Evolutionary conservation across 352 stramenopile species (phyloP).

Genomic region (Phytophthora vignae): DNA sequence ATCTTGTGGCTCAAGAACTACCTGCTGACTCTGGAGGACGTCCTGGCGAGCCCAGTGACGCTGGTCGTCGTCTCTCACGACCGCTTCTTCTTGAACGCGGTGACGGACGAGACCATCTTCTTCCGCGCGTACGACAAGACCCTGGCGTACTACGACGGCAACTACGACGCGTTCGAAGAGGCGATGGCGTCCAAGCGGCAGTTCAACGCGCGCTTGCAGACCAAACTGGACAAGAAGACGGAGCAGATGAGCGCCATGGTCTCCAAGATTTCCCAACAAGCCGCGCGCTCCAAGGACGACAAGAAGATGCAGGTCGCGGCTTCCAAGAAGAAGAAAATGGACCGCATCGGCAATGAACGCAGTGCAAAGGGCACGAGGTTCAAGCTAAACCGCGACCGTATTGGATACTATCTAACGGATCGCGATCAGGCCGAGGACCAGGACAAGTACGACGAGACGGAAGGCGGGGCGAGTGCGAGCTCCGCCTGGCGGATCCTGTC

Average conservation of each 20-base stretch:
- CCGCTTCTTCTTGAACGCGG: slow-evolving; percentile 94
- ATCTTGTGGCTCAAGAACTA: slow-evolving; percentile 88
- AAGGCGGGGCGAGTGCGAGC: slow-evolving; percentile 30
- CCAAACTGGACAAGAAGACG: slow-evolving; percentile 61
- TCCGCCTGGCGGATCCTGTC: slow-evolving; percentile 56
- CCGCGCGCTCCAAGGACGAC: slow-evolving; percentile 53
- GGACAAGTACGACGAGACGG: slow-evolving; percentile 51
- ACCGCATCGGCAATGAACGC: slow-evolving; percentile 57
- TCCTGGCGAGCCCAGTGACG: slow-evolving; percentile 74
- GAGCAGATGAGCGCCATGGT: slow-evolving; percentile 68
- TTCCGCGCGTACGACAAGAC: slow-evolving; percentile 67
- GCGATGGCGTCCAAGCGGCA: slow-evolving; percentile 57
- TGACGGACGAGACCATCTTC: slow-evolving; percentile 68
- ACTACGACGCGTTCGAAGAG: slow-evolving; percentile 66
- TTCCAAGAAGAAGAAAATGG: slow-evolving; percentile 78
- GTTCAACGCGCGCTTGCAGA: slow-evolving; percentile 57
- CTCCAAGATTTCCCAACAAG: slow-evolving; percentile 51
- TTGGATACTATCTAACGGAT: slow-evolving; percentile 47
- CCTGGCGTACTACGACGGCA: slow-evolving; percentile 67
- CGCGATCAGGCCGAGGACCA: slow-evolving; percentile 51
- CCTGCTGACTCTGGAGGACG: slow-evolving; percentile 60
- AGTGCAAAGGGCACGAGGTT: slow-evolving; percentile 70
- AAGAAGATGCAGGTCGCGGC: slow-evolving; percentile 73
- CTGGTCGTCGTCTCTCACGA: slow-evolving; percentile 94
- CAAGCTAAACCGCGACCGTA: slow-evolving; percentile 61